A percentile compares a stretch with the other conserved stretches of the same genome.
Conservation (phyloP, 2,329 filamentous ascomycete species). For the Sporothrix inflata region DNA sequence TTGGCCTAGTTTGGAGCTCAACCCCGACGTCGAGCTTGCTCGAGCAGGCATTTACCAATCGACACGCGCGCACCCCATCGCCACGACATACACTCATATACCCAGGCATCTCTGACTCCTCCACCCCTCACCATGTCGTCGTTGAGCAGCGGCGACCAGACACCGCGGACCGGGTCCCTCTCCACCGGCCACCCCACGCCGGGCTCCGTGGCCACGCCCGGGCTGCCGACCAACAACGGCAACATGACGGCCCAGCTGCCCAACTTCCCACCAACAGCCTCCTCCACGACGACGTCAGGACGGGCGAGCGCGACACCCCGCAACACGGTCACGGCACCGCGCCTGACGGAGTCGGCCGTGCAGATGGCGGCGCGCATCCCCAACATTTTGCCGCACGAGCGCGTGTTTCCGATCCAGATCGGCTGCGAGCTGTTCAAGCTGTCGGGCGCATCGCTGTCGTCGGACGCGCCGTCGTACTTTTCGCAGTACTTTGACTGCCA, state of each 20-base stretch:
- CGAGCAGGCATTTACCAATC: background rate
- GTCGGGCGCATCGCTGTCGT: slow-evolving; percentile 73
- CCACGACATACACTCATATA: background rate
- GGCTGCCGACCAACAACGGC: slow-evolving; percentile 1
- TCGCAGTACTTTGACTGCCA: slow-evolving; percentile 91
- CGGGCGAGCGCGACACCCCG: background rate
- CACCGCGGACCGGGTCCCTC: slow-evolving; percentile 21
- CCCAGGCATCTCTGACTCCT: background rate
- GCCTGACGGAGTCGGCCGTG: background rate
- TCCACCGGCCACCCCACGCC: slow-evolving; percentile 24
- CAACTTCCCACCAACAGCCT: background rate
- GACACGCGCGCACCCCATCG: background rate
- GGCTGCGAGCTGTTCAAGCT: slow-evolving; percentile 73
- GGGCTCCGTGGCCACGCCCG: slow-evolving; percentile 1
- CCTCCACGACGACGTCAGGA: background rate
- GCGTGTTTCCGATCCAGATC: slow-evolving; percentile 76
- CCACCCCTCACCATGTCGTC: slow-evolving; percentile 6
- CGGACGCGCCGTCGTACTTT: slow-evolving; percentile 91
- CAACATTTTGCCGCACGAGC: slow-evolving; percentile 66
- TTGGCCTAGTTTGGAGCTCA: background rate
- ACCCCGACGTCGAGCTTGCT: background rate
- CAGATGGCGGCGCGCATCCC: slow-evolving; percentile 46
- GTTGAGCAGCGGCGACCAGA: slow-evolving; percentile 21
- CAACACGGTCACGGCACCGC: slow-evolving; percentile 1
- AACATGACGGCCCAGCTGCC: slow-evolving; percentile 2